A percentile compares a stretch with the other conserved stretches of the same genome.
These are phyloP conservation scores for Quercus berberidifolia DNA, from an alignment of 306 rosid genomes.

Conservation along the genomic window DNA sequence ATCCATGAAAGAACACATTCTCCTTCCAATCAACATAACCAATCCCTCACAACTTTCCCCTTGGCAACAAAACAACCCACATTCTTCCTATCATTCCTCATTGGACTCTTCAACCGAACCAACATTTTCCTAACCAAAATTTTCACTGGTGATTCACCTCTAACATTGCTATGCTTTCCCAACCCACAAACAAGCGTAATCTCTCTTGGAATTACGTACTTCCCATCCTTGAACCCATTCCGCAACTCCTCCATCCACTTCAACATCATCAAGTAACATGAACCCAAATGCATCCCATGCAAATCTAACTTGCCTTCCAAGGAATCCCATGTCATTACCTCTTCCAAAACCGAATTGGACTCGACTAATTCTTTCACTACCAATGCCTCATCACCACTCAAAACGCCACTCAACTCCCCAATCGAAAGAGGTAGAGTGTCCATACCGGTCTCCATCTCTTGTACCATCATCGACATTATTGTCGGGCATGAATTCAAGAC, in stretches of 20 bases:
- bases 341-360: conserved; percentile 44
- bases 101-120: conserved; percentile 50
- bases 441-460: conserved; percentile 16
- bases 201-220: conserved; percentile 32
- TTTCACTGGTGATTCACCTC: conserved; percentile 68
- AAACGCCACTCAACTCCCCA: conserved; percentile 32
- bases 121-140: conserved; percentile 61
- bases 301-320: conserved; percentile 73
- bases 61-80: conserved; percentile 73
- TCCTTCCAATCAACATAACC: conserved; percentile 37
- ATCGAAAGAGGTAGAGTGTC: conserved; percentile 36
- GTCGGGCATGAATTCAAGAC: conserved; percentile 63
- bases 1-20: background rate
- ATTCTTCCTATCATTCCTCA: conserved; percentile 66
- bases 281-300: conserved; percentile 71
- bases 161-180: conserved; percentile 77
- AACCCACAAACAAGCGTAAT: conserved; percentile 59
- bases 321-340: conserved; percentile 61
- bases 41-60: conserved; percentile 58
- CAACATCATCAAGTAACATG: conserved; percentile 61
- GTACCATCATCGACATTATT: conserved; percentile 43
- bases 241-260: conserved; percentile 72
- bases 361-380: conserved; percentile 53
- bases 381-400: conserved; percentile 60
- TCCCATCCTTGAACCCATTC: conserved; percentile 27